Conservation (phyloP, 441 rosid species). For the Jatropha multifida region DNA sequence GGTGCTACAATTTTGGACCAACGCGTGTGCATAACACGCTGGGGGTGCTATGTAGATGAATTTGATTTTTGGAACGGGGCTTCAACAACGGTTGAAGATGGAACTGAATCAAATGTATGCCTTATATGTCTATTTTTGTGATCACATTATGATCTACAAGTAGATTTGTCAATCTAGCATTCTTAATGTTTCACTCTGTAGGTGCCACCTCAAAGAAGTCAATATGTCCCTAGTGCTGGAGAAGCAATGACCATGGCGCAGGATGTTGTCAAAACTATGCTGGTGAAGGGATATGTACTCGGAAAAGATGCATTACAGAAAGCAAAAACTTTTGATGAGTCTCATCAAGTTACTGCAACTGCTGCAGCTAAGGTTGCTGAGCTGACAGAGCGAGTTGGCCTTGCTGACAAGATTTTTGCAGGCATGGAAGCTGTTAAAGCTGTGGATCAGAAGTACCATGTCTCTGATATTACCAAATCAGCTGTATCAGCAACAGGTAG, state of each 20-base stretch:
- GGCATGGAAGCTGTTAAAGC: conserved; percentile 69
- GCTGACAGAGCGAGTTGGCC: conserved; percentile 62
- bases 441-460: conserved; percentile 77
- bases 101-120: conserved; percentile 40
- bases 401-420: conserved; percentile 64
- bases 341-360: conserved; percentile 61
- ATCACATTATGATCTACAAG: conserved; percentile 6
- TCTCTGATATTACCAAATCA: conserved; percentile 65
- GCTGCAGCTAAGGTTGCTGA: conserved; percentile 75
- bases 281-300: conserved; percentile 69
- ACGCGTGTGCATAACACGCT: conserved; percentile 58
- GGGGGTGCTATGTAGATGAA: conserved; percentile 60
- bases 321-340: conserved; percentile 75
- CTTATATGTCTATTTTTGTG: conserved; percentile 2
- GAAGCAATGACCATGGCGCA: conserved; percentile 61
- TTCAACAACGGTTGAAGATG: conserved; percentile 36
- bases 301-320: conserved; percentile 72
- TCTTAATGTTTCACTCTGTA: conserved; percentile 17
- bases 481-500: conserved; percentile 69
- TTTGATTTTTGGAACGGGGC: conserved; percentile 47
- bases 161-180: not conserved
- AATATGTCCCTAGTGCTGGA: conserved; percentile 54
- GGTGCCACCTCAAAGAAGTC: conserved; percentile 33
- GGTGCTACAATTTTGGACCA: conserved; percentile 84
- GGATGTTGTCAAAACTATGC: conserved; percentile 72